These are phyloP conservation scores for Tetracladium maxilliforme DNA, from an alignment of 2,329 filamentous ascomycete species.

Conservation along the genomic window DNA sequence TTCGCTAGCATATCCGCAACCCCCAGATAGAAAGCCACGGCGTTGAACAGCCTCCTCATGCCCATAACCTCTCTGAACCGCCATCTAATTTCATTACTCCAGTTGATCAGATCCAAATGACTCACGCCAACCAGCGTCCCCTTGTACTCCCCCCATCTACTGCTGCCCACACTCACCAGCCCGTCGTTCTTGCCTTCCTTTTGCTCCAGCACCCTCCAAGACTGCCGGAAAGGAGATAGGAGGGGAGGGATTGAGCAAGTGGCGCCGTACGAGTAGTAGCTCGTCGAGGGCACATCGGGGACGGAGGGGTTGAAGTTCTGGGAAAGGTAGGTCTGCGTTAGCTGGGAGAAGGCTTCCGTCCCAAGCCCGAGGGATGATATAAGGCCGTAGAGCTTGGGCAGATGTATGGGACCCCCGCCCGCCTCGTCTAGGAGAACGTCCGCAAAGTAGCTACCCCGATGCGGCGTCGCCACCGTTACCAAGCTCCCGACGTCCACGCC, in stretches of 20 bases:
- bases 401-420: slow-evolving; percentile 23
- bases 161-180: slow-evolving; percentile 50
- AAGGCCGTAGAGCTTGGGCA: slow-evolving; percentile 39
- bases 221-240: slow-evolving; percentile 40
- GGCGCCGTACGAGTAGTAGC: slow-evolving; percentile 50
- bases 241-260: slow-evolving; percentile 29
- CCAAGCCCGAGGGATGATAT: slow-evolving; percentile 36
- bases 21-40: slow-evolving; percentile 51
- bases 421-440: slow-evolving; percentile 35
- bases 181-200: slow-evolving; percentile 49
- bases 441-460: slow-evolving; percentile 28
- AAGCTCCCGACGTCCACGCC: slow-evolving; percentile 25
- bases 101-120: slow-evolving; percentile 53
- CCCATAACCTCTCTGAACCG: slow-evolving; percentile 36
- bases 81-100: slow-evolving; percentile 46
- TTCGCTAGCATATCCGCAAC: slow-evolving; percentile 59
- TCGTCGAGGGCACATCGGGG: slow-evolving; percentile 33
- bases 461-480: slow-evolving; percentile 20
- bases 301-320: slow-evolving; percentile 43
- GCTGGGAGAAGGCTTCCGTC: slow-evolving; percentile 44
- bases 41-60: slow-evolving; percentile 43
- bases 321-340: slow-evolving; percentile 42
- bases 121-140: slow-evolving; percentile 46
- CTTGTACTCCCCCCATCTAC: slow-evolving; percentile 47
- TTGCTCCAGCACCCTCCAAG: slow-evolving; percentile 31